phyloP scores from a whole-genome alignment of 805 yeast genomes.

The Zygosaccharomyces gambellarensis region DNA sequence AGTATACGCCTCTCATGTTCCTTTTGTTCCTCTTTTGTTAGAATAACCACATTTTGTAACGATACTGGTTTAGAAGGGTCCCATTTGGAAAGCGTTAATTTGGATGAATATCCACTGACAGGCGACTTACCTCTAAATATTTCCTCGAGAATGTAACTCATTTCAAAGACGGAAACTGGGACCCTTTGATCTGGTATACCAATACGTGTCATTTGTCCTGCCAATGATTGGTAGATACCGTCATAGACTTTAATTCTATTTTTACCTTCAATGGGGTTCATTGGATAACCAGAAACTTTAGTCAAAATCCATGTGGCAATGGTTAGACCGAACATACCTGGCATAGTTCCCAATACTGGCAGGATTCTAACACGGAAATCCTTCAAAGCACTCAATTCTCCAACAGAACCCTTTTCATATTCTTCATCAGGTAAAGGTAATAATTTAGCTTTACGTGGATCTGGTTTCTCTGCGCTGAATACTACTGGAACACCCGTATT shows the following conservation, averaged over 20 bases:
- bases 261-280: conserved; percentile 87
- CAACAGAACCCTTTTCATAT: conserved; percentile 54
- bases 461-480: conserved; percentile 94
- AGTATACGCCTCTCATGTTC: conserved; percentile 73
- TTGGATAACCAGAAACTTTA: conserved; percentile 77
- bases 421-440: conserved; percentile 83
- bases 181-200: conserved; percentile 69
- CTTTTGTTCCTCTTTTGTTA: conserved; percentile 85
- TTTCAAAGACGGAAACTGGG: conserved; percentile 68
- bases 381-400: conserved; percentile 77
- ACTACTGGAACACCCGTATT: conserved; percentile 74
- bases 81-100: conserved; percentile 83
- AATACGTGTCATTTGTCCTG: conserved; percentile 80
- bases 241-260: conserved; percentile 83
- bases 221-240: conserved; percentile 71
- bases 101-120: conserved; percentile 73
- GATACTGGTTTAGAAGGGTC: conserved; percentile 59
- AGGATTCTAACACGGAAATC: conserved; percentile 91
- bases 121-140: conserved; percentile 91
- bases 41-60: conserved; percentile 73
- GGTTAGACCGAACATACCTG: conserved; percentile 91
- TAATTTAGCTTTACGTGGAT: conserved; percentile 83
- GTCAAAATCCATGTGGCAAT: conserved; percentile 82
- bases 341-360: conserved; percentile 96
- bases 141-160: conserved; percentile 83